These are phyloP conservation scores for Fragaria vesca DNA, from an alignment of 306 rosid genomes.

Conservation along the genomic window DNA sequence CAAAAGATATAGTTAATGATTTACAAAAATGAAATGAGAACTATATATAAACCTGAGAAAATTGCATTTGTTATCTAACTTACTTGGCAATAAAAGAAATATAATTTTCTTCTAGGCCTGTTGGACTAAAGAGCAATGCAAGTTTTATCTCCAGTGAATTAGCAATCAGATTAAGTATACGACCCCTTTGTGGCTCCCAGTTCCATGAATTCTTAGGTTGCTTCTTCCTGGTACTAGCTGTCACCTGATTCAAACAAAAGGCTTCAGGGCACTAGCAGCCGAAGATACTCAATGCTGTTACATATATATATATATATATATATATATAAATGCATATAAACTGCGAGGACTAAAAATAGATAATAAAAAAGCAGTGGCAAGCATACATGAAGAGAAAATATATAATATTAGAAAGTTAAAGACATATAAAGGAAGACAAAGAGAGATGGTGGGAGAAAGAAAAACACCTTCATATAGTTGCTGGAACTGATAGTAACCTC, in stretches of 20 bases:
- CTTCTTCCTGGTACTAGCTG: conserved; percentile 67
- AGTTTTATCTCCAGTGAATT: conserved; percentile 89
- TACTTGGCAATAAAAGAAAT: conserved; percentile 77
- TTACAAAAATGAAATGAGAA: not conserved
- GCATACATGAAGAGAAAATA: not conserved
- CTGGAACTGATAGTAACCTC: conserved; percentile 40
- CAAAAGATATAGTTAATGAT: conserved; percentile 11
- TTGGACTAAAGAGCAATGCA: conserved; percentile 70
- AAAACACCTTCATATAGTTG: conserved; percentile 48
- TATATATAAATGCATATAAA: conserved; percentile 21
- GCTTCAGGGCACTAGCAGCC: conserved; percentile 3
- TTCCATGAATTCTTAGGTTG: conserved; percentile 57
- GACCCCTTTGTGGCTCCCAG: conserved; percentile 84
- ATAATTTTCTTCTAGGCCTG: conserved; percentile 69
- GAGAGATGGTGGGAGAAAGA: not conserved
- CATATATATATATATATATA: conserved; percentile 17
- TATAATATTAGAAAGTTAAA: not conserved
- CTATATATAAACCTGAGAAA: not conserved
- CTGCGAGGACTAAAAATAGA: not conserved
- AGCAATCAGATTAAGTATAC: conserved; percentile 80
- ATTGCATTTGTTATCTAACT: conserved; percentile 22
- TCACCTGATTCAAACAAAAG: conserved; percentile 44
- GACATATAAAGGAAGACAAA: not conserved
- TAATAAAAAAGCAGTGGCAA: not conserved
- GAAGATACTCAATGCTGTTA: not conserved